Evolutionary conservation across 2,329 filamentous ascomycete genomes (phyloP).

Genomic region (Penicillium sp.): DNA sequence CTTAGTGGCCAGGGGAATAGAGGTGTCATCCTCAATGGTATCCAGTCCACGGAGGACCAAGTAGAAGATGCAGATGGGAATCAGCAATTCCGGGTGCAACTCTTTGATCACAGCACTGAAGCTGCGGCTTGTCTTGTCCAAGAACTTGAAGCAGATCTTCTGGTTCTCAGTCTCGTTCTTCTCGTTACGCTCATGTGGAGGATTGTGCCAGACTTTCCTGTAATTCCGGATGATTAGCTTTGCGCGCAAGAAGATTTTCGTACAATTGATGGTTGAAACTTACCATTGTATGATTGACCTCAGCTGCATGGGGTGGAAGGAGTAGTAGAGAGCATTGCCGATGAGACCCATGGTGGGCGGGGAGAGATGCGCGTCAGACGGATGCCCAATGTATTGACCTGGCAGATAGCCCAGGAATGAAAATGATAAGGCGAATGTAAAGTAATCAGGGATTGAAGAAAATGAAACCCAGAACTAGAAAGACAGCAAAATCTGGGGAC

Average conservation of each 20-base stretch:
- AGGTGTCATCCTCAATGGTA: constrained; percentile 99
- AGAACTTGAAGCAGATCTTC: constrained; percentile 77
- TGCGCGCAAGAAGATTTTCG: constrained; percentile 1
- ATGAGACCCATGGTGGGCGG: constrained; percentile 39
- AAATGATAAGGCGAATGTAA: neutral
- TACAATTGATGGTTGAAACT: constrained; percentile 19
- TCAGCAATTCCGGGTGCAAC: constrained; percentile 86
- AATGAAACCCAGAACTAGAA: constrained; percentile 5
- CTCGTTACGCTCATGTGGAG: constrained; percentile 78
- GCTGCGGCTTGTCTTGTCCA: constrained; percentile 85
- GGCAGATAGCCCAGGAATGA: neutral
- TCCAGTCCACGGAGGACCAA: constrained; percentile 86
- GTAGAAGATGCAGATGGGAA: constrained; percentile 90
- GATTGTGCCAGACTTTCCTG: constrained; percentile 96
- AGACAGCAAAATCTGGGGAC: constrained; percentile 12
- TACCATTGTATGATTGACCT: constrained; percentile 87
- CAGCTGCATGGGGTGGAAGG: constrained; percentile 72
- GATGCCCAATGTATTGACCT: neutral
- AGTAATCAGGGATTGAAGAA: constrained; percentile 7
- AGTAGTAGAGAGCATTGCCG: constrained; percentile 62
- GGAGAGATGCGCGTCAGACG: constrained; percentile 6
- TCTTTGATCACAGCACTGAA: constrained; percentile 93
- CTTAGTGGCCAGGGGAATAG: constrained; percentile 74
- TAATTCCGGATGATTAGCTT: constrained; percentile 12
- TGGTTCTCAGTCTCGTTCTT: constrained; percentile 70